phyloP scores from a whole-genome alignment of 73 alveolate genomes.

The Paramecium biaurelia region DNA sequence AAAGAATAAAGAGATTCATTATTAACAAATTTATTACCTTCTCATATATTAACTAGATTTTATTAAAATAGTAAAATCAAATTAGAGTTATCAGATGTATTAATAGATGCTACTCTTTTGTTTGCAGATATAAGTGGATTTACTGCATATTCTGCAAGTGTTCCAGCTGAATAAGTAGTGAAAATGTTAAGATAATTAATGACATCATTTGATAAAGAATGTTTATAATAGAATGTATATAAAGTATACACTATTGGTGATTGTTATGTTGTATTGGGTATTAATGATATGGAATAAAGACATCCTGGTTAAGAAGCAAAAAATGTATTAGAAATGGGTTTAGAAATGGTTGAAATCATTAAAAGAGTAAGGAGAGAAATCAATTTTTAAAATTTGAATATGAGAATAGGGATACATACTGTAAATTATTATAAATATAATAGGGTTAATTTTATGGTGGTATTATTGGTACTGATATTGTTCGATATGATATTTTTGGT shows the following conservation, averaged over 20 bases:
- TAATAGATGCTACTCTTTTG: conserved; percentile 78
- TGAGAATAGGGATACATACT: conserved; percentile 66
- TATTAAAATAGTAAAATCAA: conserved; percentile 74
- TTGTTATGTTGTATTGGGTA: conserved; percentile 66
- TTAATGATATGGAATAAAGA: conserved; percentile 49
- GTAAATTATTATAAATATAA: neutral
- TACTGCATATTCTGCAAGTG: conserved; percentile 79
- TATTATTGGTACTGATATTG: conserved; percentile 63
- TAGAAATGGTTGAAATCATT: conserved; percentile 52
- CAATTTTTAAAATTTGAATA: conserved; percentile 21
- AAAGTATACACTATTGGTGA: conserved; percentile 65
- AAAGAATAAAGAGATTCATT: conserved; percentile 44
- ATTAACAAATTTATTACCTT: conserved; percentile 51
- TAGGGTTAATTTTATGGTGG: conserved; percentile 62
- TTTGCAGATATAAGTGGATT: conserved; percentile 89
- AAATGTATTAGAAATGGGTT: conserved; percentile 57
- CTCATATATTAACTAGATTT: conserved; percentile 52
- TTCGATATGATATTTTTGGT: conserved; percentile 62
- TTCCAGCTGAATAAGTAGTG: conserved; percentile 83
- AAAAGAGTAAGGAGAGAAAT: conserved; percentile 47
- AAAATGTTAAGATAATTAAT: conserved; percentile 67
- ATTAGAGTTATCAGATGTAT: conserved; percentile 78
- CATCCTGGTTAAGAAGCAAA: conserved; percentile 62
- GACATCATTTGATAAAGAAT: conserved; percentile 61
- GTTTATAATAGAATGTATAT: conserved; percentile 51